A percentile compares a stretch with the other conserved stretches of the same genome.
These are phyloP conservation scores for Nissolia schottii DNA, from an alignment of 306 rosid species.

Conservation along the genomic window DNA sequence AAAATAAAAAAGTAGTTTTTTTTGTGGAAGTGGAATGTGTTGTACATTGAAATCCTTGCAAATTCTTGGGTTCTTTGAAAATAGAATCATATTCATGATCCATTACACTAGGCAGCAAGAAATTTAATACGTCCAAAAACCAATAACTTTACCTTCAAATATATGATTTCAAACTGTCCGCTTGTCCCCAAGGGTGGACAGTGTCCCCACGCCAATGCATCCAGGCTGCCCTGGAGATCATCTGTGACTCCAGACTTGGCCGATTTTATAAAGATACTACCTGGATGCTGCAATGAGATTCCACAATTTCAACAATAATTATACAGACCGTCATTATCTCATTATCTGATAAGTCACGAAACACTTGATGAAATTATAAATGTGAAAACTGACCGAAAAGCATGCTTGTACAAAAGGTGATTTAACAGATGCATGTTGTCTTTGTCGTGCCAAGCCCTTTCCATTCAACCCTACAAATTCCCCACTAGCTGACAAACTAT, in stretches of 20 bases:
- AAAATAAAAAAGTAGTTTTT: neutral
- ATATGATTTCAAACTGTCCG: slow-evolving; percentile 68
- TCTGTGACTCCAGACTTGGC: slow-evolving; percentile 75
- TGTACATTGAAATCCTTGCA: neutral
- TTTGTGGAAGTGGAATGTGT: neutral
- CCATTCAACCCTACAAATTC: slow-evolving; percentile 84
- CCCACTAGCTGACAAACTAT: slow-evolving; percentile 72
- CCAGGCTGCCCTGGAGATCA: slow-evolving; percentile 64
- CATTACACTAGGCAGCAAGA: slow-evolving; percentile 6
- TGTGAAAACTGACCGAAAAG: slow-evolving; percentile 75
- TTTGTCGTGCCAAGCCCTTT: slow-evolving; percentile 69
- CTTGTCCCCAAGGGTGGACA: slow-evolving; percentile 68
- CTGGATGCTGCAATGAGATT: slow-evolving; percentile 71
- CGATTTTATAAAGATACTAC: slow-evolving; percentile 73
- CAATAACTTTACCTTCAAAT: slow-evolving; percentile 50
- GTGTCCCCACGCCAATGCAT: slow-evolving; percentile 92
- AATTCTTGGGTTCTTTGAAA: neutral
- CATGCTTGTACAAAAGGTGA: slow-evolving; percentile 94
- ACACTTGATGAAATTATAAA: slow-evolving; percentile 23
- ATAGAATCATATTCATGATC: neutral
- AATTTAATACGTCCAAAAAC: slow-evolving; percentile 12
- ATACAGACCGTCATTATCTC: neutral
- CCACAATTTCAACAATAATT: slow-evolving; percentile 26
- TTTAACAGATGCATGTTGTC: slow-evolving; percentile 55
- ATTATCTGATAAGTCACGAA: neutral